Evolutionary conservation across 2,329 filamentous ascomycete genomes (phyloP), one percentile per base, ranked within the genome.

Genomic region (Ophiocordyceps unilateralis): DNA sequence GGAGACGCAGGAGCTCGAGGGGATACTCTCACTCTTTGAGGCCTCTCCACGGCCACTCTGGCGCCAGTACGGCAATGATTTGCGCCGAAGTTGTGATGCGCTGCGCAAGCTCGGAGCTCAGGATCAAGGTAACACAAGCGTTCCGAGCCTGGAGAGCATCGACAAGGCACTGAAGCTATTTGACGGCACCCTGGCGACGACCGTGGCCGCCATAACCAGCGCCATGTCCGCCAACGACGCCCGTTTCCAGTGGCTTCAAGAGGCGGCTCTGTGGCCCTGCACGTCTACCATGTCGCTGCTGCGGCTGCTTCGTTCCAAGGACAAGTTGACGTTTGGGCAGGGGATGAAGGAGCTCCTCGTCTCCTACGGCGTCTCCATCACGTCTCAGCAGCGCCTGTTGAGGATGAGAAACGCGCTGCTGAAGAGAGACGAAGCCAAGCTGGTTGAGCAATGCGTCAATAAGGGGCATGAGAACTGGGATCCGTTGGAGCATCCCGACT

Each of bases 401-500:
- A 60, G 72, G 0, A 55, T 77, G 3, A 0, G 21, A 19, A 17
- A 19, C 17, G 41, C 34, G 36, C 12, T 10, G 8, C 19, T 39
- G 23, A 43, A 26, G 15, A 7, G 26, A 10, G 23, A 43, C 19
- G 5, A 32, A 11, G 22, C 28, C 11, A 39, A 12, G 24, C 36
- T 40, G 9, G 14, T 32, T 6, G 36, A 43, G 24, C 23, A 32
- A 1, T 34, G 17, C 4, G 10, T 8, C 3, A 24, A 40, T 12
- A 20, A 15, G 15, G 36, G 41, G 10, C 77, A 81, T 49, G 52
- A 50, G 0, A 72, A 76, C 24, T 82, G 78, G 78, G 51, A 62
- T 2, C 69, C 74, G 0, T n/a, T 53, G 0, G 57, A 72, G 0
- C 55, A 68, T 26, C 64, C 75, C 0, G 78, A 84, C 50, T 82